These are phyloP conservation scores for Acorus gramineus DNA, from an alignment of 106 monocot genomes.

Conservation along the genomic window DNA sequence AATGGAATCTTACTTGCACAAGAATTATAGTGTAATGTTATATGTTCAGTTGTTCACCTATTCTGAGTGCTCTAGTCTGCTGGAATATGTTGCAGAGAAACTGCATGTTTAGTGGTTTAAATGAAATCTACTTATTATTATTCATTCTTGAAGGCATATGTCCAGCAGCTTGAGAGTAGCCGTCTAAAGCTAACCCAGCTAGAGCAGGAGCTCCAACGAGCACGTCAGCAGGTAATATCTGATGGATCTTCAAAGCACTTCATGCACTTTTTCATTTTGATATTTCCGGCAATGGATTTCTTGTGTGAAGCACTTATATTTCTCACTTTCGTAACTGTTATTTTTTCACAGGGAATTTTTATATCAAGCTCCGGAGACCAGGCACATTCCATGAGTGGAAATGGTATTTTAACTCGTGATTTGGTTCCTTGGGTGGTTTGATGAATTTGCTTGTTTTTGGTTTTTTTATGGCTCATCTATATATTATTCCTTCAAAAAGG, in stretches of 20 bases:
- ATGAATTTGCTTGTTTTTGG: too few species aligned
- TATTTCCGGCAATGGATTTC: neutral
- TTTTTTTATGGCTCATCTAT: too few species aligned
- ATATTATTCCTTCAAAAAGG: too few species aligned
- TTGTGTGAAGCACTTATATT: neutral
- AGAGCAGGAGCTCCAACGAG: slow-evolving; percentile 68
- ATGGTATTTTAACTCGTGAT: slow-evolving; percentile 22
- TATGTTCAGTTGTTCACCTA: too few species aligned
- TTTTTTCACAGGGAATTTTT: slow-evolving; percentile 50
- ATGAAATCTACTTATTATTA: neutral
- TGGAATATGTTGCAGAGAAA: neutral
- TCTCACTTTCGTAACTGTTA: neutral
- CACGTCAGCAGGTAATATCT: slow-evolving; percentile 54
- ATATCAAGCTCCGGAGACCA: slow-evolving; percentile 70
- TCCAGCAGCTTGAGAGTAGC: slow-evolving; percentile 77
- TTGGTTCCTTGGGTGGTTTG: too few species aligned
- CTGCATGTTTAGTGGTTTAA: too few species aligned
- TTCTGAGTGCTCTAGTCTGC: neutral
- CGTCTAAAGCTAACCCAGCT: slow-evolving; percentile 64
- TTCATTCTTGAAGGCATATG: slow-evolving; percentile 44
- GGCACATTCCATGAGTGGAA: slow-evolving; percentile 49
- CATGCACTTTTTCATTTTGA: neutral
- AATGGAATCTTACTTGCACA: too few species aligned
- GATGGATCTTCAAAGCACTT: neutral
- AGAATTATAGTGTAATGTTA: too few species aligned